A percentile compares a stretch with the other conserved stretches of the same genome.
phyloP scores from a whole-genome alignment of 1,139 yeast species.

The Zygotorulaspora mrakii region DNA sequence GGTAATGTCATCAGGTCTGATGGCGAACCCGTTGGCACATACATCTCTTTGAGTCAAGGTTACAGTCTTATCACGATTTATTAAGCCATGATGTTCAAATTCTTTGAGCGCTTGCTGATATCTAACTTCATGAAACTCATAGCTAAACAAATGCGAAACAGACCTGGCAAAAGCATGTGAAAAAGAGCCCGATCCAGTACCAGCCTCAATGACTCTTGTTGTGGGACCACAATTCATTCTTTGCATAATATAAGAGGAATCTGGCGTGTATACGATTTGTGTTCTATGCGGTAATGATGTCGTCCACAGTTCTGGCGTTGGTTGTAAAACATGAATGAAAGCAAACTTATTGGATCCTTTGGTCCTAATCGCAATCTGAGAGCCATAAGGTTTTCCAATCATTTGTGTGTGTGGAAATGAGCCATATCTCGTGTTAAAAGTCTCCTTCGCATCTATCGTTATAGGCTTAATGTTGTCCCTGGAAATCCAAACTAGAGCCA shows the following conservation, averaged over 20 bases:
- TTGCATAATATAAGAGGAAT: constrained; percentile 85
- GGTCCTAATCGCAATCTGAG: constrained; percentile 71
- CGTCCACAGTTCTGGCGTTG: constrained; percentile 96
- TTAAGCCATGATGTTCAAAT: constrained; percentile 66
- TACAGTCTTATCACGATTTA: constrained; percentile 41
- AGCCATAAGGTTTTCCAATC: constrained; percentile 80
- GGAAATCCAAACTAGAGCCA: constrained; percentile 81
- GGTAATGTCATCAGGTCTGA: constrained; percentile 39
- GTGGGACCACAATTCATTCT: constrained; percentile 72
- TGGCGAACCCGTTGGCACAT: constrained; percentile 76
- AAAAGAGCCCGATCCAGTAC: constrained; percentile 96
- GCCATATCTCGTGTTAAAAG: constrained; percentile 83
- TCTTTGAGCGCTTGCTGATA: constrained; percentile 75
- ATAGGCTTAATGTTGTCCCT: constrained; percentile 78
- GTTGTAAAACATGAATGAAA: constrained; percentile 80
- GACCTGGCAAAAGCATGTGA: constrained; percentile 90
- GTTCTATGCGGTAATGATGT: constrained; percentile 93
- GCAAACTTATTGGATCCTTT: constrained; percentile 60
- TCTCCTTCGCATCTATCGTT: constrained; percentile 53
- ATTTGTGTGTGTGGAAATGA: constrained; percentile 75
- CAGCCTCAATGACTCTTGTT: constrained; percentile 86
- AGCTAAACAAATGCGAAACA: constrained; percentile 74
- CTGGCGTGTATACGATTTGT: constrained; percentile 95
- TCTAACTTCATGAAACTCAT: constrained; percentile 87
- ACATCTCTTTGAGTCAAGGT: constrained; percentile 88